Evolutionary conservation across 148 eudicot genomes (phyloP).

Genomic region (Diospyros lotus): DNA sequence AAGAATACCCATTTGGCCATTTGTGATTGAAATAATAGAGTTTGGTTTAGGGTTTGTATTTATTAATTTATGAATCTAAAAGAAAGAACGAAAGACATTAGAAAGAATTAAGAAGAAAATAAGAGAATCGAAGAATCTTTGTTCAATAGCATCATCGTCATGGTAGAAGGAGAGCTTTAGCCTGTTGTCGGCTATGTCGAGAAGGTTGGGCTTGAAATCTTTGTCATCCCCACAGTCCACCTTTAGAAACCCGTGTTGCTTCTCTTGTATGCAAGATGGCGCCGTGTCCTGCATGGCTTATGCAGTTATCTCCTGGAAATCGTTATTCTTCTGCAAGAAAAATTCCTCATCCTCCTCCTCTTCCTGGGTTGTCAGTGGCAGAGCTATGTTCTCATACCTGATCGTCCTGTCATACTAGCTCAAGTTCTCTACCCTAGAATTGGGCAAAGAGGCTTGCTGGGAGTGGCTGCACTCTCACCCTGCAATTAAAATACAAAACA

Average conservation of each 20-base stretch:
- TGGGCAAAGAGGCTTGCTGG: no score
- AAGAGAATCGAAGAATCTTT: slow-evolving; percentile 23
- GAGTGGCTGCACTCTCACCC: no score
- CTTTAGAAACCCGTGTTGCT: no score
- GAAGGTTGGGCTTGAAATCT: slow-evolving; percentile 7
- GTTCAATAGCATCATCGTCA: slow-evolving; percentile 20
- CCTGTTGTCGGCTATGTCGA: slow-evolving; percentile 5
- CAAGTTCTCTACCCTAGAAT: no score
- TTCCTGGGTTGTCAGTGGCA: no score
- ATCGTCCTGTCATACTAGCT: no score
- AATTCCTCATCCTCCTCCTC: no score
- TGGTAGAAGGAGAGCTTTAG: slow-evolving; percentile 27
- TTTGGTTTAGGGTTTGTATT: not conserved
- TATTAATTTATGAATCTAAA: not conserved
- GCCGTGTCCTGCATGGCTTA: slow-evolving; percentile 34
- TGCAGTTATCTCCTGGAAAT: slow-evolving; percentile 11
- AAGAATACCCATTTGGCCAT: not conserved
- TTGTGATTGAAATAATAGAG: not conserved
- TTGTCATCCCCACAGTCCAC: not conserved
- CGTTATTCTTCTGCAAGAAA: no score
- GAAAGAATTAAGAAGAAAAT: not conserved
- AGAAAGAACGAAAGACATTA: not conserved
- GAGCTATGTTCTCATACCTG: no score
- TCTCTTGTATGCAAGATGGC: slow-evolving; percentile 23
- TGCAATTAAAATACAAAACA: no score